phyloP scores from a whole-genome alignment of 148 eudicot species.

The Dysphania ambrosioides region DNA sequence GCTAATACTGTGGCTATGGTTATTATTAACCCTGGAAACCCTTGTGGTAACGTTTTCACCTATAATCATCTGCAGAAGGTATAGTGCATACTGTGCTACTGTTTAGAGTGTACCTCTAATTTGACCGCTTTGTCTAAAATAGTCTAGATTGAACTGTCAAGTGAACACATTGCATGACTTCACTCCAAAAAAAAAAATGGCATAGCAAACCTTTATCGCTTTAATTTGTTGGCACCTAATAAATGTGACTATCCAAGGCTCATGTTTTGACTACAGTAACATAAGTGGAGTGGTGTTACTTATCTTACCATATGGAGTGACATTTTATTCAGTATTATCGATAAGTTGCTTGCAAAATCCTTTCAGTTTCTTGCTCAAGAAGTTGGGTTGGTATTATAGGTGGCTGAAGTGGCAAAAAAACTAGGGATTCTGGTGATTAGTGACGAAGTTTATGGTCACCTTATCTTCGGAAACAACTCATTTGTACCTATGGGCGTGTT shows the following conservation, averaged over 20 bases:
- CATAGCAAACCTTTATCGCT: too few relatives aligned
- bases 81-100: neutral
- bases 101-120: neutral
- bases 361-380: too few relatives aligned
- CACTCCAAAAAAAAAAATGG: too few relatives aligned
- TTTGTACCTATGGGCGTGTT: slow-evolving; percentile 80
- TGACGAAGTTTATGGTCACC: slow-evolving; percentile 72
- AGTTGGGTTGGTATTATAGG: slow-evolving; percentile 19
- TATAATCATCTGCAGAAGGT: slow-evolving; percentile 56
- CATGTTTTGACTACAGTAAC: too few relatives aligned
- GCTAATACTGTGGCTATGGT: slow-evolving; percentile 68
- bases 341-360: too few relatives aligned
- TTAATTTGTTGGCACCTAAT: too few relatives aligned
- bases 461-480: slow-evolving; percentile 61
- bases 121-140: neutral
- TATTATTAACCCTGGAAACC: slow-evolving; percentile 73
- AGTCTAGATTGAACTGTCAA: neutral
- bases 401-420: slow-evolving; percentile 67
- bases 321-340: too few relatives aligned
- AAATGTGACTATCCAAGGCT: too few relatives aligned
- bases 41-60: slow-evolving; percentile 71
- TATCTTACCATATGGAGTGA: too few relatives aligned
- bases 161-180: too few relatives aligned
- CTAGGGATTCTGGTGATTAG: slow-evolving; percentile 66
- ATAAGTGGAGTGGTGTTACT: too few relatives aligned